Evolutionary conservation across 2,329 filamentous ascomycete species (phyloP), one percentile per base, ranked within the genome.

Genomic region (Zarea fungicola): DNA sequence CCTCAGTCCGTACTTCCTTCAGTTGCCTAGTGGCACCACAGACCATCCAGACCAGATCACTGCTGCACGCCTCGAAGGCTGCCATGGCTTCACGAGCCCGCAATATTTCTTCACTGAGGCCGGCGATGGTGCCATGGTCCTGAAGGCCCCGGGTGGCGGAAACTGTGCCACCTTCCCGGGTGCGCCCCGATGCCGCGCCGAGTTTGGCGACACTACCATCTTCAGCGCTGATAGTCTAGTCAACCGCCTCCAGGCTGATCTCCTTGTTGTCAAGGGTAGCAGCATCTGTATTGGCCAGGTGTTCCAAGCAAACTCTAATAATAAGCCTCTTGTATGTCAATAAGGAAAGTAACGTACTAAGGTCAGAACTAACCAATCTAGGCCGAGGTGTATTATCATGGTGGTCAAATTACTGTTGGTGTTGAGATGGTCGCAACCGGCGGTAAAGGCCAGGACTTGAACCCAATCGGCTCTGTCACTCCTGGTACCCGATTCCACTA

Each of bases 51-150:
- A 28, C 26, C 37, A 34, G 31, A 23, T 35, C 18, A 56, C 59
- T 63, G 52, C 54, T 56, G 40, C 54, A 53, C 59, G 51, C 55
- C 41, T 43, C 3, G 13, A 4, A 7, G 41, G 41, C n/a, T 43
- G 41, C 19, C n/a, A 16, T 28, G 41, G 41, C 25, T 43, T 19
- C 41, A 25, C 31, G n/a, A 28, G 32, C 21, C 25, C 14, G 18
- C 16, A 43, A n/a, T 43, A 32, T 16, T 43, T 43, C 41, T 43
- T 43, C 41, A 43, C 41, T 6, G 41, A 32, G 25, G 18, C 25
- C 18, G 41, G 41, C 41, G 41, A 43, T 22, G 41, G 41, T 14
- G 41, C 41, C 23, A 43, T 43, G 41, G 25, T 43, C n/a, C 31
- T 43, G 41, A 43, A 43, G 41, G 41, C 41, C 11, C 41, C 41